phyloP scores from a whole-genome alignment of 2,329 filamentous ascomycete genomes.

The Phialophora chinensis region DNA sequence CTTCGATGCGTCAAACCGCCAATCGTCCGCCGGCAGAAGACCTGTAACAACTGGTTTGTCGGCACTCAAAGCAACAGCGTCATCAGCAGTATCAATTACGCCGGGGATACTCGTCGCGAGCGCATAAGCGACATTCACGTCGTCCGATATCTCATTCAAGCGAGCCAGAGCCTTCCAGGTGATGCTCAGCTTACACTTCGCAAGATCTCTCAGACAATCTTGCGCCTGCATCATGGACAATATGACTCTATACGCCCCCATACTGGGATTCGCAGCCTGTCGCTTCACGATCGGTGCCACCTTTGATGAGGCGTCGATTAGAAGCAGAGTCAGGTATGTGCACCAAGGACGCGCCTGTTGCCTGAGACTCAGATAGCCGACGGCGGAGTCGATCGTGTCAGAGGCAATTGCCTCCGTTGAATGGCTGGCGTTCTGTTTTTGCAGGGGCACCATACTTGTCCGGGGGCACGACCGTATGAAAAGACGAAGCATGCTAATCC shows the following conservation, averaged over 20 bases:
- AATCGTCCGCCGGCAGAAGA: neutral
- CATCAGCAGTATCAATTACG: neutral
- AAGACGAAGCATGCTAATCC: conserved; percentile 16
- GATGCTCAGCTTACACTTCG: conserved; percentile 5
- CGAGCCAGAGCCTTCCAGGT: neutral
- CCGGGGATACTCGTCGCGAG: neutral
- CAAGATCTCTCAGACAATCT: conserved; percentile 4
- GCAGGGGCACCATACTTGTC: neutral
- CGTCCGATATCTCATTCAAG: conserved; percentile 3
- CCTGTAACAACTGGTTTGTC: neutral
- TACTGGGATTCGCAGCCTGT: neutral
- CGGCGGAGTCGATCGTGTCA: conserved; percentile 2
- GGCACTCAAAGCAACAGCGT: neutral
- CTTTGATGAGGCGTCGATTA: neutral
- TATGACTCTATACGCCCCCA: conserved; percentile 10
- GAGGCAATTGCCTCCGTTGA: conserved; percentile 14
- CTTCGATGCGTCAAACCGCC: neutral
- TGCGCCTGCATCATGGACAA: conserved; percentile 6
- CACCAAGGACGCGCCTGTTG: conserved; percentile 14
- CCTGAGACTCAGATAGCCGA: conserved; percentile 13
- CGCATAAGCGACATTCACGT: neutral
- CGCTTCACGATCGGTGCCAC: conserved; percentile 9
- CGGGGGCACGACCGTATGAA: conserved; percentile 1
- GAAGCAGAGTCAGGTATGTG: conserved; percentile 14
- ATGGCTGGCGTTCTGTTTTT: neutral